Evolutionary conservation across 2,329 filamentous ascomycete genomes (phyloP), one percentile per base, ranked within the genome.

Genomic region (Epichloe coenophiala): DNA sequence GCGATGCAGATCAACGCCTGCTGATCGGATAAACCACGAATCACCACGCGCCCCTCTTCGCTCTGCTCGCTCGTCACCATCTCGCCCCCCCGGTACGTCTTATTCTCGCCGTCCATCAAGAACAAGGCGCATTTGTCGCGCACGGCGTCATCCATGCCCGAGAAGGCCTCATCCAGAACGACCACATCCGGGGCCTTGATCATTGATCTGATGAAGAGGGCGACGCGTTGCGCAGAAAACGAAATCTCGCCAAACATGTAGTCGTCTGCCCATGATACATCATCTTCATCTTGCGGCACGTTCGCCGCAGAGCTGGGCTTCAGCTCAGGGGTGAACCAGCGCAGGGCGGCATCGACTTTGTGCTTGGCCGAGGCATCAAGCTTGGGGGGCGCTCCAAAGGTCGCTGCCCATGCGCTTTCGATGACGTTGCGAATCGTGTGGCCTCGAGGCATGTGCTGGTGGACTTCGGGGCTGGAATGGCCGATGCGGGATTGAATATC

Each of bases 1-100:
- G 88, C 93, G 53, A 97, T 91, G 56, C 90, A 88, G n/a, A 97
- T 77, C 49, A 98, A 69, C 1, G 89, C 89, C 67, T 97, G 91
- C 21, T 79, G 66, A 1, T 80, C 71, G 2, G 75, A 74, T 50
- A 96, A 66, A 0, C 88, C 88, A 1, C 60, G 61, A 4, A 91
- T 68, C 21, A 67, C 71, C 1, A 80, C 71, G 2, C 63, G 61
- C 0, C 71, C 76, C 27, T 7, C 15, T 13, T 46, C 21, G 17
- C 36, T 40, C 23, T 17, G 36, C 0, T 74, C 67, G 52, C 74
- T 80, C 12, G 76, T 69, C 0, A 76, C 65, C 33, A 74, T 60
- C 15, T 68, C 60, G 31, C 63, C 62, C 31, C 62, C 31, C 62
- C 62, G 59, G 35, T 63, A 61, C 17, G 63, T 68, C 58, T 73